Conservation (phyloP, 306 rosid species). For the Quillaja saponaria region DNA sequence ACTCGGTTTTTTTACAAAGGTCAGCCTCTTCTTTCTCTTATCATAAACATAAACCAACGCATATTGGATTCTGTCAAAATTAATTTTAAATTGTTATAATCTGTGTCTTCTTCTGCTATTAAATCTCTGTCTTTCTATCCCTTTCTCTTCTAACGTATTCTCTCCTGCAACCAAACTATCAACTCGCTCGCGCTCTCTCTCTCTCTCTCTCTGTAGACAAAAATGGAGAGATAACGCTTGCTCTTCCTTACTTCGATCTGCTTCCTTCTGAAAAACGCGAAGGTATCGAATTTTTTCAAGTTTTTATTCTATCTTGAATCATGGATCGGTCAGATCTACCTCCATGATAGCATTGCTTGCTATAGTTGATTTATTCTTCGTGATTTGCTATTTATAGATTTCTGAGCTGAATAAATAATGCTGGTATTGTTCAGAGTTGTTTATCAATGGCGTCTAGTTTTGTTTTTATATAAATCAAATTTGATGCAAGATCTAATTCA, state of each 20-base stretch:
- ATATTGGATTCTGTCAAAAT: too few relatives aligned
- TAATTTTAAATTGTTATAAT: too few relatives aligned
- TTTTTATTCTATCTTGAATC: not conserved
- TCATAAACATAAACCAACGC: not conserved
- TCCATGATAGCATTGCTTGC: not conserved
- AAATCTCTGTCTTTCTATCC: not conserved
- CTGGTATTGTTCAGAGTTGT: slow-evolving; percentile 2
- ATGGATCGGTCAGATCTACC: slow-evolving; percentile 28
- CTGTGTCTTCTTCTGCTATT: not conserved
- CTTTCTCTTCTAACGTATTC: not conserved
- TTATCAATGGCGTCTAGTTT: not conserved
- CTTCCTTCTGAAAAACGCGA: not conserved
- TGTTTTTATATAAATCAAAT: not conserved
- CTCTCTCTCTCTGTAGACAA: not conserved
- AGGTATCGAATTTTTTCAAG: slow-evolving; percentile 31
- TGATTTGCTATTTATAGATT: not conserved
- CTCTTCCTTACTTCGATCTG: slow-evolving; percentile 35
- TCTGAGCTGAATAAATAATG: not conserved
- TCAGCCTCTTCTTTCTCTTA: not conserved
- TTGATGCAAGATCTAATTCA: not conserved
- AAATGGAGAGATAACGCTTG: slow-evolving; percentile 24
- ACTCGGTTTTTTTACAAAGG: slow-evolving; percentile 2
- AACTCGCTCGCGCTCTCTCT: not conserved
- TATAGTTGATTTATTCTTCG: not conserved
- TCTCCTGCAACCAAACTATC: not conserved